Evolutionary conservation across 129 eudicot genomes (phyloP), one percentile per base, ranked within the genome.

Genomic region (Ambrosia artemisiifolia): DNA sequence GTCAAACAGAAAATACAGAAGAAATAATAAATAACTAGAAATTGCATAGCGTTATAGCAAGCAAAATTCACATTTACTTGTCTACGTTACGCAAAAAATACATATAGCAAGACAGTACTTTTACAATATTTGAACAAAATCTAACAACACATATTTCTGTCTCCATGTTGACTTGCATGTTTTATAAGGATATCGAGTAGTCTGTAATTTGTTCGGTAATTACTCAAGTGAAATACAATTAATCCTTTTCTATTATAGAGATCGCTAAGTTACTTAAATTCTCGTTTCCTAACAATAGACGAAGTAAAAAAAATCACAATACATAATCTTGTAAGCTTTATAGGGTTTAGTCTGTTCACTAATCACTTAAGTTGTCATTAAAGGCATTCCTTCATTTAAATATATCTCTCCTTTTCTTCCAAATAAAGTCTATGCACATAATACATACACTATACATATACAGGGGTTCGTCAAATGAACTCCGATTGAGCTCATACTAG

Each of bases 1-100:
- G 17, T 38, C 66, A 43, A 56, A 44, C 48, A 70, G 38, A n/a
- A 36, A 38, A 40, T 33, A 68, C 36, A 68, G 32, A 68, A 68
- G 43, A 67, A 7, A 47, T 10, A n/a, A 67, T 11, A 48, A 28
- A 32, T 7, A 4, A 11, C 63, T 57, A 47, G 30, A 12, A 65
- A 65, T 42, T 43, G 34, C 47, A 65, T 19, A 24, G 20, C 55
- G 43, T 30, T 32, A n/a, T 4, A 47, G 48, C 20, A 14, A 46
- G 11, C 10, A 40, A 40, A 46, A 17, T 24, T 40, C 24, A 46
- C 59, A 47, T 65, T 34, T 61, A 34, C n/a, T 7, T 69, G 61
- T 50, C 32, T 32, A 69, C 43, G 49, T 33, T 16, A 16, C 9
- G 62, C 73, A 59, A 11, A 34, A 19, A 30, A 11, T 62, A 62